Evolutionary conservation across 139 green algal species (phyloP).

Genomic region (Microglena sp.): DNA sequence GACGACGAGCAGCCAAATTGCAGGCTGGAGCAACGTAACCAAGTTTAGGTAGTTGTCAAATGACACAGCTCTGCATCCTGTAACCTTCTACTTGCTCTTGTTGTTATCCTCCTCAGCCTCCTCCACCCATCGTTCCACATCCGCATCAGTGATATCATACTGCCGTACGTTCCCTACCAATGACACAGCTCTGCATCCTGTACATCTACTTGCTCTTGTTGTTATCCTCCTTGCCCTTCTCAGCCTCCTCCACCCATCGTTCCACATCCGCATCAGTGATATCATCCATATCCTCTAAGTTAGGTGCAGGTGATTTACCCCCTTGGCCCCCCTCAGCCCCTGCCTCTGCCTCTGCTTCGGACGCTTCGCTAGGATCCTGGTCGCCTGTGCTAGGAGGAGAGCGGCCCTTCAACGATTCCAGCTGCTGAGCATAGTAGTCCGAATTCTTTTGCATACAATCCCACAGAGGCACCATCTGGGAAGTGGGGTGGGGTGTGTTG

Average conservation of each 20-base stretch:
- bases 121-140: background rate
- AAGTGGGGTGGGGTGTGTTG: no score
- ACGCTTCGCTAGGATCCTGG: background rate
- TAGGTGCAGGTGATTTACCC: background rate
- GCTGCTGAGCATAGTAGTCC: slow-evolving; percentile 12
- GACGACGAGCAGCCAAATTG: no score
- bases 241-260: background rate
- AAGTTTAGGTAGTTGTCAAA: no score
- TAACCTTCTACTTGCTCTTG: no score
- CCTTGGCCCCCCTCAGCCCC: background rate
- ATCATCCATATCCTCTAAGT: slow-evolving; percentile 1
- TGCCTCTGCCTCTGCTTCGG: background rate
- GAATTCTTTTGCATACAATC: slow-evolving; percentile 14
- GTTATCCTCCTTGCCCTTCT: no score
- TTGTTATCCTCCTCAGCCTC: no score
- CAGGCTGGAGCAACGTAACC: no score
- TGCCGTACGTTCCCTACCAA: no score
- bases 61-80: no score
- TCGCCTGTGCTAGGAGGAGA: background rate
- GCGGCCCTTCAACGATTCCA: slow-evolving; percentile 1
- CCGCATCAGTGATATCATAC: no score
- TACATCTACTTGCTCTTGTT: no score
- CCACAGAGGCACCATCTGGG: slow-evolving; percentile 13
- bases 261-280: slow-evolving; percentile 5
- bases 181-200: no score